Base-by-base conservation (phyloP, 108 stramenopile genomes). In the Stephanodiscus triporus region DNA sequence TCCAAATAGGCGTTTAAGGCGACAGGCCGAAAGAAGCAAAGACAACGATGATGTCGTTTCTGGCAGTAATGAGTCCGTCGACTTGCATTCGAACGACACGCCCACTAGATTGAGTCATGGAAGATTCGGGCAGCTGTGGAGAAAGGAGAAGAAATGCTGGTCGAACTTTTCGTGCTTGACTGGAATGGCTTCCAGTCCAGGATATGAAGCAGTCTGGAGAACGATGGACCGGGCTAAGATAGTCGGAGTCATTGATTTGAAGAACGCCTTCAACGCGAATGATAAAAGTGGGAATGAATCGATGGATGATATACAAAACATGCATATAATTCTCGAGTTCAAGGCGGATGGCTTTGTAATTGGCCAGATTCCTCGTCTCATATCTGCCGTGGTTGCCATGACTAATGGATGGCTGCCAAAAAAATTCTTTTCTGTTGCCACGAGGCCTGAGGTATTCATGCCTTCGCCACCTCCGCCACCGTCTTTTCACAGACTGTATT, bases 201-300 rank as follows among this genome's bases (percentile, higher is more conserved):
- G 85, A 36, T 72, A 86, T 29, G 87, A 93, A 51, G 75, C 86
- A 11, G 87, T 85, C 1, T 93, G 92, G 92, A 75, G 87, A 57
- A 81, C 78, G 0, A 27, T 93, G 17, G 92, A 93, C 30, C 59
- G 82, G 29, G 85, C 85, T 22, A 56, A 81, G 54, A 87, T 91
- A 58, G 74, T 86, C 5, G 84, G 77, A 20, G 79, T 91, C 10
- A 11, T 88, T 29, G 57, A 72, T 43, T 43, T 61, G 60, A 48
- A 55, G 23, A 53, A 4, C 24, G 24, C 40, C 13, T 2, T 38
- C 40, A 17, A 60, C 17, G 24, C 4, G 7, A 62, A 53, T 3
- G 32, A 62, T 13, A 58, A 37, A 38, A 23, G 32, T 5, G 24
- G 16, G 1, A 11, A 36, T 34, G 36, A 54, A 22, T 32, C 7